Evolutionary conservation across 352 stramenopile genomes (phyloP), one percentile per base, ranked within the genome.

Genomic region (Phytophthora ramorum): DNA sequence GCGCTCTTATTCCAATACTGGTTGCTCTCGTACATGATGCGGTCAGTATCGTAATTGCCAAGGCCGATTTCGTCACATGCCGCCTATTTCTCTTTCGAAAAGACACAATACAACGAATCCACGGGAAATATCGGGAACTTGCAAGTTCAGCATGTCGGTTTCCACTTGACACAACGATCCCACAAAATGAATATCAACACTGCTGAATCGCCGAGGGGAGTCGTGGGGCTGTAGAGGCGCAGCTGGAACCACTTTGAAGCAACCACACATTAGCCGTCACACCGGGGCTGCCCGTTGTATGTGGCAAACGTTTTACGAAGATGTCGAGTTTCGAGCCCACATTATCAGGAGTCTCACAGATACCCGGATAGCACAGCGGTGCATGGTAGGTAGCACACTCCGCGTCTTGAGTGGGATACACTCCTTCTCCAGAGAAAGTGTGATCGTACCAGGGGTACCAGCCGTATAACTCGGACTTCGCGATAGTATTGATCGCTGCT

Each of bases 21-120:
- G 58, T 82, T 73, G 14, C 69, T 71, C 37, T 70, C 52, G 58
- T 85, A 83, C n/a, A 65, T 19, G 16, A 55, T 41, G 8, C 7
- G 16, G 17, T 55, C 24, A 13, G 47, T 28, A 9, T 43, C n/a
- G 48, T 55, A 44, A 26, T 41, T 19, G 19, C 30, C 19, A 28
- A 55, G 5, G 10, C 47, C 47, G 16, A 54, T 8, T 16, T 54
- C 16, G 7, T 54, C 19, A 26, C 48, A 55, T n/a, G 13, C 37
- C 8, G 51, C 7, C 44, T 66, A 77, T 2, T 65, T 49, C 2
- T 81, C 69, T 51, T 80, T 76, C 10, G 67, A 65, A 54, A 78
- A 85, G 24, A 65, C 66, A 38, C 80, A 89, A 65, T 86, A 89
- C 16, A 58, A 55, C n/a, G 64, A 50, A 12, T 75, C 58, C 2